These are phyloP conservation scores for Voacanga thouarsii DNA, from an alignment of 257 asterid species.

Conservation along the genomic window DNA sequence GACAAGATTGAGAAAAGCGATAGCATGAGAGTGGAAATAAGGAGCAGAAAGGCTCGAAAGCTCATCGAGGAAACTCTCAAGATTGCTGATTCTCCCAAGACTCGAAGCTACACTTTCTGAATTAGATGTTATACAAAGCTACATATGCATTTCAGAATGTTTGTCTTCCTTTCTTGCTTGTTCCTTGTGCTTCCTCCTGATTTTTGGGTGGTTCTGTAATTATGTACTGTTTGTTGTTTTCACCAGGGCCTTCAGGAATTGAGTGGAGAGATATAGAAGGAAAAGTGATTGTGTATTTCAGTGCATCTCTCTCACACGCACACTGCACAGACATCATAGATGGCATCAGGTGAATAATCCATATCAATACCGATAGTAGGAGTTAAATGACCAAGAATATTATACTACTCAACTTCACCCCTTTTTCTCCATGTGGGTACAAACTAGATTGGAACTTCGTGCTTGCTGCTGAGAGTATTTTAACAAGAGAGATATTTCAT, in stretches of 20 bases:
- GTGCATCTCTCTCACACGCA: neutral
- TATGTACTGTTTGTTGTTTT: neutral
- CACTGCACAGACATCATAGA: too few species aligned
- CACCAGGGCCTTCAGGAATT: neutral
- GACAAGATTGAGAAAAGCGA: slow-evolving; percentile 81
- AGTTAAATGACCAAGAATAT: neutral
- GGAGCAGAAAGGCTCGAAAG: slow-evolving; percentile 76
- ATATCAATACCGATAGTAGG: neutral
- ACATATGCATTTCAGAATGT: neutral
- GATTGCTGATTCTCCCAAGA: slow-evolving; percentile 79
- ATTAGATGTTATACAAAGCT: neutral
- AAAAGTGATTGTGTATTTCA: neutral
- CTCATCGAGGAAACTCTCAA: slow-evolving; percentile 63
- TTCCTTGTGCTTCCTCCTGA: neutral
- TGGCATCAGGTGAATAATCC: neutral
- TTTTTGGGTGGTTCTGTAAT: neutral
- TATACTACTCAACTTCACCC: too few species aligned
- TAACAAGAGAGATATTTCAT: neutral
- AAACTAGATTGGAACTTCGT: neutral
- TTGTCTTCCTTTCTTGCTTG: neutral
- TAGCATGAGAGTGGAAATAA: slow-evolving; percentile 78
- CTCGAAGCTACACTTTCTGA: slow-evolving; percentile 54
- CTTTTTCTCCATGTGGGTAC: neutral
- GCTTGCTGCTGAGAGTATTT: neutral
- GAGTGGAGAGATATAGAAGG: neutral